These are phyloP conservation scores for Butyriboletus loyo DNA, from an alignment of 768 basidiomycete genomes.

Conservation along the genomic window DNA sequence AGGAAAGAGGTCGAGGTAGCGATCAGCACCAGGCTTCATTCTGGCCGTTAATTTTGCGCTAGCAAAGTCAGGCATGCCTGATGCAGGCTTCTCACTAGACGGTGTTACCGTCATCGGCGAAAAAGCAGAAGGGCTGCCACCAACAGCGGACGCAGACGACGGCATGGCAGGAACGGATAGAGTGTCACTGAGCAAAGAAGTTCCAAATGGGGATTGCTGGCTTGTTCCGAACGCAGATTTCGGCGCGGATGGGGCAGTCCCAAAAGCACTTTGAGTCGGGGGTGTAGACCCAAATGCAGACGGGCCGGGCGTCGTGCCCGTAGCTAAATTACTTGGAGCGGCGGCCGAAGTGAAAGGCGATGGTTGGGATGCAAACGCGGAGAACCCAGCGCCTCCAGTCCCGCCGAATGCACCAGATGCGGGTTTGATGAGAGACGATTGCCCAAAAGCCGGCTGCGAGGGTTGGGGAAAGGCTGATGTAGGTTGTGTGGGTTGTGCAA, in stretches of 20 bases:
- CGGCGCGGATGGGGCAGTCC: constrained; percentile 1
- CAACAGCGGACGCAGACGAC: constrained; percentile 22
- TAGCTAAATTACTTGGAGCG: constrained; percentile 1
- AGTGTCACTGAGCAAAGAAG: constrained; percentile 16
- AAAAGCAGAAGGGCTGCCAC: constrained; percentile 24
- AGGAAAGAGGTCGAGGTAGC: constrained; percentile 57
- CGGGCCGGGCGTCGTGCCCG: constrained; percentile 12
- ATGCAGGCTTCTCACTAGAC: constrained; percentile 18
- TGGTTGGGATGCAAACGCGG: constrained; percentile 49
- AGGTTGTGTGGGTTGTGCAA: constrained; percentile 28
- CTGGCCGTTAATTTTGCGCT: constrained; percentile 28
- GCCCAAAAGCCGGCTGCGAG: constrained; percentile 36
- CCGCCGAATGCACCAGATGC: constrained; percentile 50
- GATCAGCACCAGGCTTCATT: constrained; percentile 47
- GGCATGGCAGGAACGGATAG: constrained; percentile 15
- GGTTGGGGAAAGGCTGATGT: constrained; percentile 28
- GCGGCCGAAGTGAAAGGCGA: constrained; percentile 37
- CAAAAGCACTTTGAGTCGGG: constrained; percentile 22
- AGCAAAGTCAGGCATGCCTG: constrained; percentile 34
- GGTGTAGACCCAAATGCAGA: constrained; percentile 19
- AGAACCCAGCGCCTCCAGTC: constrained; percentile 44
- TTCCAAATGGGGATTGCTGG: constrained; percentile 28
- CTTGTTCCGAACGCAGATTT: constrained; percentile 19
- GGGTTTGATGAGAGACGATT: constrained; percentile 45
- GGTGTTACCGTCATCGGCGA: constrained; percentile 25